phyloP scores from a whole-genome alignment of 2,329 filamentous ascomycete genomes.

The Colletotrichum phormii region DNA sequence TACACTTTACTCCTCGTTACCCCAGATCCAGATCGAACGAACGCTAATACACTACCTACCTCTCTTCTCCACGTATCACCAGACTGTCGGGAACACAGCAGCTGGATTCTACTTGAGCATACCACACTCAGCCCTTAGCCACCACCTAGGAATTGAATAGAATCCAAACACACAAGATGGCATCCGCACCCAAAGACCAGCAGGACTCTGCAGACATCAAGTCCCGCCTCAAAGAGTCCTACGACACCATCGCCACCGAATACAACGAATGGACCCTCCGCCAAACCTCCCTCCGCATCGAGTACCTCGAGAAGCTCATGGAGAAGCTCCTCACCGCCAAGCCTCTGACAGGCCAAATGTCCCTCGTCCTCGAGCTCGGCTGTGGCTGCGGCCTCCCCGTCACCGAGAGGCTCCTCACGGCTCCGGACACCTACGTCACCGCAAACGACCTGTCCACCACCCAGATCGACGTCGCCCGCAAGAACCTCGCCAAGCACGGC shows the following conservation, averaged over 20 bases:
- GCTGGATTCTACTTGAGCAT: background rate
- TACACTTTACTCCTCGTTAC: background rate
- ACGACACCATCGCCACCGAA: constrained; percentile 51
- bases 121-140: no score
- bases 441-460: constrained; percentile 56
- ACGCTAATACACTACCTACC: background rate
- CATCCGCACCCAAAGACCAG: background rate
- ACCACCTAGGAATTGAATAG: no score
- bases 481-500: constrained; percentile 33
- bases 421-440: constrained; percentile 41
- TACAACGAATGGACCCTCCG: constrained; percentile 55
- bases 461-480: constrained; percentile 48
- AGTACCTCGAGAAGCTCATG: constrained; percentile 49
- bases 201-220: constrained; percentile 45
- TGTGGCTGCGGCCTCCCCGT: constrained; percentile 54
- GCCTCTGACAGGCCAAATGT: constrained; percentile 24
- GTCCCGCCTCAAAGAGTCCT: constrained; percentile 51
- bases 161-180: constrained; percentile 4
- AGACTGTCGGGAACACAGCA: background rate
- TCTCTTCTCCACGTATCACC: background rate
- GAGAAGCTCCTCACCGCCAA: constrained; percentile 38
- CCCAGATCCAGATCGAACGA: background rate
- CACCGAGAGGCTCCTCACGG: constrained; percentile 47
- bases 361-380: constrained; percentile 53
- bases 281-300: constrained; percentile 45